Conservation (phyloP, 192 early-diverging fungal species). For the Coemansia sp. region DNA sequence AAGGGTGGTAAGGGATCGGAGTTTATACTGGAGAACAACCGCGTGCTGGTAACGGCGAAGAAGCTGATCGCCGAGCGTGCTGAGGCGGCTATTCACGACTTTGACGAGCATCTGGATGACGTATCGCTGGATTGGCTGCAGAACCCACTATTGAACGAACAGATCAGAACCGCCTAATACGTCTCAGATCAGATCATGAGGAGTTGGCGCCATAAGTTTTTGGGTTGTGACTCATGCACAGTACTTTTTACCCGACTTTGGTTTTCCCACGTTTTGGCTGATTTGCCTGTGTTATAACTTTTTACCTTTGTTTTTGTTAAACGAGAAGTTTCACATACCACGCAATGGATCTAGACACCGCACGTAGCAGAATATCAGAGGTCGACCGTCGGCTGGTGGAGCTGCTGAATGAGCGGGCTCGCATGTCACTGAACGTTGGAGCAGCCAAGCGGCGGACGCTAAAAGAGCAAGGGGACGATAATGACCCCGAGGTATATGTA, state of each 20-base stretch:
- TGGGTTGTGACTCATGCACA: conserved; percentile 1
- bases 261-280: neutral
- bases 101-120: conserved; percentile 56
- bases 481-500: conserved; percentile 67
- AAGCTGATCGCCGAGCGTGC: conserved; percentile 44
- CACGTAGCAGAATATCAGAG: conserved; percentile 69
- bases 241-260: conserved; percentile 7
- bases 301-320: neutral
- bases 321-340: neutral
- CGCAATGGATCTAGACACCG: conserved; percentile 56
- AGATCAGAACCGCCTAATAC: conserved; percentile 24
- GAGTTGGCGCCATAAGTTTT: neutral
- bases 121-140: conserved; percentile 53
- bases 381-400: conserved; percentile 74
- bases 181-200: neutral
- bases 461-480: conserved; percentile 41
- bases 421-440: conserved; percentile 77
- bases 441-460: conserved; percentile 61
- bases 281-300: neutral
- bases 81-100: conserved; percentile 42
- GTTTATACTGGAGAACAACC: conserved; percentile 52
- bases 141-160: conserved; percentile 41
- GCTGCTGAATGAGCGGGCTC: conserved; percentile 80
- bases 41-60: conserved; percentile 29
- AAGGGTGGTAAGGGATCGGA: conserved; percentile 11